Evolutionary conservation across 129 eudicot species (phyloP).

Genomic region (Solidago caesia): DNA sequence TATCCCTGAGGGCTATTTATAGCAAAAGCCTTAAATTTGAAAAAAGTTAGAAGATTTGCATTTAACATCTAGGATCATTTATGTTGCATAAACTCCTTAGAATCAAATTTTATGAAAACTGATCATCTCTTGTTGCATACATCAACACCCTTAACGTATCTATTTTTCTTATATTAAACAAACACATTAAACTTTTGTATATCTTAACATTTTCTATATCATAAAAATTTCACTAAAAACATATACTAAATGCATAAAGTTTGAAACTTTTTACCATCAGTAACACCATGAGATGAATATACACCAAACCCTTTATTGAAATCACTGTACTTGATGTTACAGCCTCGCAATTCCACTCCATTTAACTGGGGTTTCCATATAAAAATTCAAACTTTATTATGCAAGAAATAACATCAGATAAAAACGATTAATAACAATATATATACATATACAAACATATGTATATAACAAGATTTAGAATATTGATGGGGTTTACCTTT

Average conservation of each 20-base stretch:
- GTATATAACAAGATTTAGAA: too few species aligned
- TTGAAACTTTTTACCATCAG: constrained; percentile 57
- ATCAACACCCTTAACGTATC: not conserved
- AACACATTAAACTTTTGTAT: not conserved
- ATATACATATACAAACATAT: not conserved
- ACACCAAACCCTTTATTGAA: constrained; percentile 80
- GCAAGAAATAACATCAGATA: not conserved
- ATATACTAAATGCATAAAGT: not conserved
- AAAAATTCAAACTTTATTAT: constrained; percentile 4
- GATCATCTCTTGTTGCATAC: not conserved
- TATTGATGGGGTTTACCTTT: constrained; percentile 41
- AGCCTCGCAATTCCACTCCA: constrained; percentile 81
- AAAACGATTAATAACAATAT: not conserved
- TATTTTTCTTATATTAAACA: not conserved
- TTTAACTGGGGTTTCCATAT: constrained; percentile 52
- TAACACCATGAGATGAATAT: constrained; percentile 45
- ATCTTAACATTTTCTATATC: constrained; percentile 7
- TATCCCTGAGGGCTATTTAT: too few species aligned
- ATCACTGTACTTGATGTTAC: constrained; percentile 73
- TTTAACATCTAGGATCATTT: not conserved
- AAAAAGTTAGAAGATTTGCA: not conserved
- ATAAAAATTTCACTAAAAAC: not conserved
- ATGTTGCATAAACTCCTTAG: not conserved
- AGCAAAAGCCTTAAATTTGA: not conserved
- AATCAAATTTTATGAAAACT: not conserved